Base-by-base conservation (phyloP, 2,329 filamentous ascomycete species). In the Arthrinium puccinioides region DNA sequence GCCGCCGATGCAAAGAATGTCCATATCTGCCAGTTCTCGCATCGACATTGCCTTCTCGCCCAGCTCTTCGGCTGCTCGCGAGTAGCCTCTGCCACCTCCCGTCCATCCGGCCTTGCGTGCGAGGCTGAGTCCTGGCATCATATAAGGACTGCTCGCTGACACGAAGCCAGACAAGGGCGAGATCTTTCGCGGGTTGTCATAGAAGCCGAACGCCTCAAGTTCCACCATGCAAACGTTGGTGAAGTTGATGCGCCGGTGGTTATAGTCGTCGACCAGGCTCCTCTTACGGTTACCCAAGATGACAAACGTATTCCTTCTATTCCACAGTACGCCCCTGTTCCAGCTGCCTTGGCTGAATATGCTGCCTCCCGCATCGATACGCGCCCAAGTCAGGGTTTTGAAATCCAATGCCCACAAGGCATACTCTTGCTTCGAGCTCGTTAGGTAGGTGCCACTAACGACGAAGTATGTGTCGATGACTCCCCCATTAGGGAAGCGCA, bases 281-380 rank as follows among this genome's bases (percentile, higher is more conserved):
- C 92, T 74, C 61, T 94, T 95, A 25, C 92, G 79, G 59, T 96
- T 94, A 32, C 92, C 92, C 25, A 98, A 71, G 45, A 98, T 90
- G 23, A 97, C 88, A 63, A 97, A 98, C 0, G 87, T 87, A 56
- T 96, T 98, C 44, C 92, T 77, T 29, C 90, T 77, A 53, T 86
- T 85, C 92, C 92, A 98, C 7, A 98, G 62, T 21, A 98, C 78
- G 27, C 92, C 92, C 40, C 92, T 76, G 56, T 98, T 98, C 92
- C 92, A 98, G 60, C 90, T 97, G 30, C 92, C 92, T 57, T 95
- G 87, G 52, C 87, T 90, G 59, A 98, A 97, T 4, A 97, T 89
- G 44, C 82, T 89, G 8, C 86, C 89, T 18, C 89, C 90, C 1
- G 89, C 92, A 61, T 98, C 92, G 47, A 98, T 97, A 8, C 90